Evolutionary conservation across 129 eudicot genomes (phyloP), one percentile per base, ranked within the genome.

Genomic region (Kitagawia praeruptora): DNA sequence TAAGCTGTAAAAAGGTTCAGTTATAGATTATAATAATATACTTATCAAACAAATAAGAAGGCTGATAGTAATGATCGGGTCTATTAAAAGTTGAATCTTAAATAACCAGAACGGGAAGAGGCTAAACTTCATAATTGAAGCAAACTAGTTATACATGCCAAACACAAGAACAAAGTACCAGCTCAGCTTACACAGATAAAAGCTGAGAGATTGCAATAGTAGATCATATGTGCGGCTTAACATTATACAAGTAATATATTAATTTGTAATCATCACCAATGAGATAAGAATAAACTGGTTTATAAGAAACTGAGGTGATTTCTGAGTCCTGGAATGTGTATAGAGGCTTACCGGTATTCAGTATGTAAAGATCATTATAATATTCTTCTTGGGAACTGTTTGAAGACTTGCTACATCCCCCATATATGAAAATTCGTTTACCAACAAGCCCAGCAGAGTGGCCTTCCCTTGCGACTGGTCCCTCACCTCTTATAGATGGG

Each of bases 371-470:
- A 86, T 96, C 95, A 83, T 96, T 93, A 77, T 86, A 92, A 81
- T 90, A 92, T 83, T 85, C 89, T 80, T 96, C 98, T 67, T 84
- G 78, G 11, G 83, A 83, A 81, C 83, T 79, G 70, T 82, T 83
- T 21, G 81, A 85, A 75, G 91, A 90, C 82, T 96, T 96, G 70
- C 98, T 96, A 46, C 95, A 92, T 58, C 99, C 99, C 64, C 99
- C 99, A 88, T 92, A 96, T 39, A 96, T 88, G 87, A 96, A 96
- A 67, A 96, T 86, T 76, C 97, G 80, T 90, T 90, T 90, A 71
- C 99, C 99, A 69, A 90, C 85, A 75, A 92, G 88, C 23, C 95
- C 97, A 67, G 99, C 99, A 81, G 95, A 90, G 84, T 96, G 99
- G 27, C 99, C 97, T 90, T 96, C 99, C 78, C 99, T 86, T 70